Percentiles rank a stretch among this genome's conserved stretches.
phyloP scores from a whole-genome alignment of 73 alveolate species.

The Blepharisma stoltei region DNA sequence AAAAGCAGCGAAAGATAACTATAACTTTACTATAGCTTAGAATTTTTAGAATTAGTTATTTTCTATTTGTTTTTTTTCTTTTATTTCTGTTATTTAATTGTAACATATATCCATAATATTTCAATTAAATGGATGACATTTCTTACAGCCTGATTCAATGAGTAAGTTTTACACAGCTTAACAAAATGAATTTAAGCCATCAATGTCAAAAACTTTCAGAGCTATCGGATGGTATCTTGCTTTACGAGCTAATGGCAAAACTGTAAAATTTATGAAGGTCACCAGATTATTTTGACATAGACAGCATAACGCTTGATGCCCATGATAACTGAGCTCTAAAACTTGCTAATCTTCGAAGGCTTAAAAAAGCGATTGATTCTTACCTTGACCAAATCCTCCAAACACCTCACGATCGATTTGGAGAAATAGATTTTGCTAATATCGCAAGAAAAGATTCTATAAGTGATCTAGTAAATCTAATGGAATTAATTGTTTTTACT shows the following conservation, averaged over 20 bases:
- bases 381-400: conserved; percentile 9
- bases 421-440: not conserved
- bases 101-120: too few species aligned
- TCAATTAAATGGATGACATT: too few species aligned
- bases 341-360: conserved; percentile 12
- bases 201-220: conserved; percentile 12
- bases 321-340: conserved; percentile 19
- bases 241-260: conserved; percentile 5
- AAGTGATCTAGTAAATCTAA: not conserved
- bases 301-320: not conserved
- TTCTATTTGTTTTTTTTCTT: too few species aligned
- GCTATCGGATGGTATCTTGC: conserved; percentile 18
- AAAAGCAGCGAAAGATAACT: too few species aligned
- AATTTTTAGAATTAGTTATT: too few species aligned
- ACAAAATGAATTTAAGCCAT: not conserved
- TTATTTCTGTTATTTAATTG: too few species aligned
- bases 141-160: not conserved
- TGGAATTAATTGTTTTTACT: not conserved
- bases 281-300: not conserved
- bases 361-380: not conserved
- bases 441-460: conserved; percentile 13
- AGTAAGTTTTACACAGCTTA: not conserved
- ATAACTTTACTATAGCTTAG: too few species aligned
- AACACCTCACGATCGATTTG: conserved; percentile 12
- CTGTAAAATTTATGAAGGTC: not conserved